phyloP scores from a whole-genome alignment of 2,329 filamentous ascomycete species.

The Pseudogymnoascus sp. region DNA sequence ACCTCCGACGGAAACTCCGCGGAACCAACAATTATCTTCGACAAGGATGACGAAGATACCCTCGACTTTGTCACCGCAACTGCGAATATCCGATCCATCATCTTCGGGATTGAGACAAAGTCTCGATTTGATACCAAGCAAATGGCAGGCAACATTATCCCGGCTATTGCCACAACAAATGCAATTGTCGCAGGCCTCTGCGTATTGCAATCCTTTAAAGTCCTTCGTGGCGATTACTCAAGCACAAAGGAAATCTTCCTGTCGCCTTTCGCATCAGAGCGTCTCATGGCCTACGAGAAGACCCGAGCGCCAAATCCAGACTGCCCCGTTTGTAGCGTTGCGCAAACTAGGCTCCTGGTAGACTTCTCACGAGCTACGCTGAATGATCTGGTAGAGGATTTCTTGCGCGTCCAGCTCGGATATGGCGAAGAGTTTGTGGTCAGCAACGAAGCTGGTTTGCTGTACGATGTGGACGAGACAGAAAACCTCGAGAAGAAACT shows the following conservation, averaged over 20 bases:
- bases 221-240: slow-evolving; percentile 62
- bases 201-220: slow-evolving; percentile 86
- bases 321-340: slow-evolving; percentile 75
- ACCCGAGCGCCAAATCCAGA: slow-evolving; percentile 62
- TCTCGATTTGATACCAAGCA: slow-evolving; percentile 97
- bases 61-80: slow-evolving; percentile 88
- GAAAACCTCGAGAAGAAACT: slow-evolving; percentile 78
- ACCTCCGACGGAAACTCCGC: slow-evolving; percentile 37
- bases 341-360: slow-evolving; percentile 56
- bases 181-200: slow-evolving; percentile 91
- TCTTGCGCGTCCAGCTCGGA: slow-evolving; percentile 61
- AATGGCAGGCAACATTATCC: slow-evolving; percentile 99
- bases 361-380: slow-evolving; percentile 67
- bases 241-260: slow-evolving; percentile 79
- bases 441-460: slow-evolving; percentile 62
- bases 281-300: slow-evolving; percentile 49
- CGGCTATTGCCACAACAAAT: slow-evolving; percentile 95
- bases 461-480: slow-evolving; percentile 85
- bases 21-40: slow-evolving; percentile 69
- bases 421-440: slow-evolving; percentile 78
- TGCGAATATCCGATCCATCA: slow-evolving; percentile 76
- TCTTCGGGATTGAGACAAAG: slow-evolving; percentile 83
- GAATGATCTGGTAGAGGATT: slow-evolving; percentile 65
- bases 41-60: slow-evolving; percentile 94
- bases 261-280: slow-evolving; percentile 53